Evolutionary conservation across 202 grass and related monocot species (phyloP).

Genomic region (Dendrocalamus latiflorus): DNA sequence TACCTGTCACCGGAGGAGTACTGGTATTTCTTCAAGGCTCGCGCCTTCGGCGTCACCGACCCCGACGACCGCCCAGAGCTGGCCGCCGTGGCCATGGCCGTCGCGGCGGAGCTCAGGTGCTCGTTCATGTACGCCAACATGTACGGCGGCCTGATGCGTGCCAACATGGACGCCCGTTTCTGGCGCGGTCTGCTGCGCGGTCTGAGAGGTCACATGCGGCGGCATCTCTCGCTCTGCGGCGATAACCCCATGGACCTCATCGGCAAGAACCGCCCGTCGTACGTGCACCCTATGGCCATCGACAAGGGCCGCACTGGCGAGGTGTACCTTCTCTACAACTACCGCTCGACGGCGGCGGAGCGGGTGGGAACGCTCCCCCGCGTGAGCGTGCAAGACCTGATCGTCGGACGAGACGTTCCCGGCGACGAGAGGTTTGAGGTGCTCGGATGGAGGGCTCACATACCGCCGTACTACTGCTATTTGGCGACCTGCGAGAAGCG

Average conservation of each 20-base stretch:
- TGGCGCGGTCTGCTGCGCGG: background rate
- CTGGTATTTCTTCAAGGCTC: background rate
- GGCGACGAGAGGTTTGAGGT: background rate
- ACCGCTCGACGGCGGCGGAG: background rate
- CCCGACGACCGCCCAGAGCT: background rate
- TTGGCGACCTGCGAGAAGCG: background rate
- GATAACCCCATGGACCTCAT: background rate
- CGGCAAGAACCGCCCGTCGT: background rate
- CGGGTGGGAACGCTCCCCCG: background rate
- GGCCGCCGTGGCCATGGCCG: background rate
- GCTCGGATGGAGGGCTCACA: background rate
- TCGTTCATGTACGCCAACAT: constrained; percentile 4
- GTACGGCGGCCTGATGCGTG: background rate
- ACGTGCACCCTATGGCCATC: background rate
- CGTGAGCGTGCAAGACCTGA: background rate
- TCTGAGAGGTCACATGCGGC: background rate
- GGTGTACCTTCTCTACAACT: background rate
- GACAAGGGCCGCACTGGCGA: background rate
- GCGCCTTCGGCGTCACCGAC: background rate
- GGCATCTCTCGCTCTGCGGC: background rate
- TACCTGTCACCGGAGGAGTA: background rate
- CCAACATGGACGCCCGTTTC: background rate
- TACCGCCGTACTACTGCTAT: background rate
- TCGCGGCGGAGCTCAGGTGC: background rate
- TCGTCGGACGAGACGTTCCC: background rate